A percentile compares a stretch with the other conserved stretches of the same genome.
phyloP scores from a whole-genome alignment of 768 basidiomycete genomes.

The Boletellus ananiceps region DNA sequence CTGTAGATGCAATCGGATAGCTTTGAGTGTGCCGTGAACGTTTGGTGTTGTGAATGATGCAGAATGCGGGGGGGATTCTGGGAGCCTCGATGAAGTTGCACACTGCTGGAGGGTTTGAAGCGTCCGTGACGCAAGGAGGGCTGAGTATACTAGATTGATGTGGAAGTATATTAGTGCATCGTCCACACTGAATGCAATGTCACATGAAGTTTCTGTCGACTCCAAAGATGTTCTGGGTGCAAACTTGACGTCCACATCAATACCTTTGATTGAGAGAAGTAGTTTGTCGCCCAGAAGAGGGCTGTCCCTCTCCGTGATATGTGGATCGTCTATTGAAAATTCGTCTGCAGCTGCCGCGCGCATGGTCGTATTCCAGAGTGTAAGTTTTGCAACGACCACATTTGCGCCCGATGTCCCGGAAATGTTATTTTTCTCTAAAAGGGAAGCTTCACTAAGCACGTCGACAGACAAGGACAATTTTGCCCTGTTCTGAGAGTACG shows the following conservation, averaged over 20 bases:
- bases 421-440: constrained; percentile 32
- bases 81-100: constrained; percentile 12
- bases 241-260: constrained; percentile 27
- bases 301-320: constrained; percentile 51
- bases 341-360: constrained; percentile 61
- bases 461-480: constrained; percentile 54
- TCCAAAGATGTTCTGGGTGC: constrained; percentile 6
- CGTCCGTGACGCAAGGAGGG: constrained; percentile 57
- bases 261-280: constrained; percentile 40
- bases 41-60: constrained; percentile 17
- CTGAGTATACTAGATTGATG: constrained; percentile 65
- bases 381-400: constrained; percentile 41
- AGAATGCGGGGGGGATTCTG: constrained; percentile 17
- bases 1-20: constrained; percentile 44
- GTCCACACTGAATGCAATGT: constrained; percentile 48
- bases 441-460: constrained; percentile 41
- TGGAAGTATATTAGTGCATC: constrained; percentile 50
- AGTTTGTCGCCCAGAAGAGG: constrained; percentile 37
- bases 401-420: constrained; percentile 31
- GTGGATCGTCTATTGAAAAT: constrained; percentile 64
- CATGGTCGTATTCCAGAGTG: constrained; percentile 46
- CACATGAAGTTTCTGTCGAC: constrained; percentile 28
- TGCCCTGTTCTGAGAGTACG: constrained; percentile 44
- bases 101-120: constrained; percentile 37
- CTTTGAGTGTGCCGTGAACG: constrained; percentile 35